Evolutionary conservation across 352 stramenopile species (phyloP), one percentile per base, ranked within the genome.

Genomic region (Poterioochromonas sp.): DNA sequence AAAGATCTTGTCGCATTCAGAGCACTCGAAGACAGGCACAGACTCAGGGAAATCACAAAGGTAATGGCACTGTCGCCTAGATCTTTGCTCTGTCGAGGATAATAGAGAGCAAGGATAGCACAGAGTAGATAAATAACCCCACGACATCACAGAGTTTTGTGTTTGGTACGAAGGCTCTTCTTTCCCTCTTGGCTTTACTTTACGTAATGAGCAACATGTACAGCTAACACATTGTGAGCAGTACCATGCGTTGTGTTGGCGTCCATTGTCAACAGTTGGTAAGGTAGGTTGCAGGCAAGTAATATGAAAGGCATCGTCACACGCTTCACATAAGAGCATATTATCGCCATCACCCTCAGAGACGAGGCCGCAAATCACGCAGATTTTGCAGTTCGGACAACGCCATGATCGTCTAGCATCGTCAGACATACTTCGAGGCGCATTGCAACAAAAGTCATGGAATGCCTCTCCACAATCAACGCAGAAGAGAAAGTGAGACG

Each of bases 341-440:
- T 82, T 83, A 0, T 79, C 54, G 40, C 88, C 87, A 35, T 93
- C 86, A 32, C 91, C 83, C 0, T 83, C 79, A 37, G 85, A 84
- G 69, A 87, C 85, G 80, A 79, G 40, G 58, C 90, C 90, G 47
- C 91, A 97, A 41, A 95, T 85, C 79, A 97, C 92, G 79, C 93
- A 98, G 79, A 97, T 64, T 76, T 96, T 96, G 83, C 94, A 98
- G 83, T 97, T 98, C 0, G 82, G 83, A 81, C 94, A 98, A 15
- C 77, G 70, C 80, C 80, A 54, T 39, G 20, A 22, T 39, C 1
- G 39, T 40, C 88, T 83, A 8, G 94, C 82, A 39, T 86, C 84
- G n/a, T 81, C 62, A 63, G 85, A 80, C 85, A 90, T 88, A 54
- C 83, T 82, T 64, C 84, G 82, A 0, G 86, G 85, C 11, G 83